Evolutionary conservation across 2,329 filamentous ascomycete species (phyloP).

Genomic region (Botrytis elliptica): DNA sequence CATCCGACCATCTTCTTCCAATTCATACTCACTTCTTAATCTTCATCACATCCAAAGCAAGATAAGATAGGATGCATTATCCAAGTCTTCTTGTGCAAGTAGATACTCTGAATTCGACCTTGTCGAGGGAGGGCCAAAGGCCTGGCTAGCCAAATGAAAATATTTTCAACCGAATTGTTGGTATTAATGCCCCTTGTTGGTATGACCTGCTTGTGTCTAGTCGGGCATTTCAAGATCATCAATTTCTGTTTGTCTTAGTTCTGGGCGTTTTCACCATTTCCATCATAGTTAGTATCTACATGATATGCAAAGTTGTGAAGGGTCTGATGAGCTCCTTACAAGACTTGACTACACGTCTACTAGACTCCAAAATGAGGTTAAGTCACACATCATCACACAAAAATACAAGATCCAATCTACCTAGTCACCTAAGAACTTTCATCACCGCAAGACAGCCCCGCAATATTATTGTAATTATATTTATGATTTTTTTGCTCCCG

Average conservation of each 20-base stretch:
- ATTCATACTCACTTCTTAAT: neutral
- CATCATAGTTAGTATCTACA: neutral
- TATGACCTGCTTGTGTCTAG: neutral
- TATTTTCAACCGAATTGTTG: neutral
- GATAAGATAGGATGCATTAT: neutral
- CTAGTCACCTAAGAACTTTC: neutral
- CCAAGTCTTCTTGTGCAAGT: neutral
- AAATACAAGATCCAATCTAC: neutral
- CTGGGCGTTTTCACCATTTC: neutral
- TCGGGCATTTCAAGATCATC: neutral
- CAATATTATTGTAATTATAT: neutral
- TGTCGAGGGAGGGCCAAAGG: neutral
- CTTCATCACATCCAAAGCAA: neutral
- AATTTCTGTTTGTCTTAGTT: neutral
- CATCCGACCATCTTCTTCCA: neutral
- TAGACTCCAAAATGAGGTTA: neutral
- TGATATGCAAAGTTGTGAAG: neutral
- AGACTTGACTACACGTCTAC: neutral
- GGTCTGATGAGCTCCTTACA: neutral
- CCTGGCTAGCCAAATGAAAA: neutral
- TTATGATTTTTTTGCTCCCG: neutral
- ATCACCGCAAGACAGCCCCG: neutral
- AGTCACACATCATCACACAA: neutral
- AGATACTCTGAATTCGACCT: neutral
- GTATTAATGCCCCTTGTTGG: neutral